Conservation (phyloP, 768 basidiomycete genomes). For the Phylloporus arenicola region DNA sequence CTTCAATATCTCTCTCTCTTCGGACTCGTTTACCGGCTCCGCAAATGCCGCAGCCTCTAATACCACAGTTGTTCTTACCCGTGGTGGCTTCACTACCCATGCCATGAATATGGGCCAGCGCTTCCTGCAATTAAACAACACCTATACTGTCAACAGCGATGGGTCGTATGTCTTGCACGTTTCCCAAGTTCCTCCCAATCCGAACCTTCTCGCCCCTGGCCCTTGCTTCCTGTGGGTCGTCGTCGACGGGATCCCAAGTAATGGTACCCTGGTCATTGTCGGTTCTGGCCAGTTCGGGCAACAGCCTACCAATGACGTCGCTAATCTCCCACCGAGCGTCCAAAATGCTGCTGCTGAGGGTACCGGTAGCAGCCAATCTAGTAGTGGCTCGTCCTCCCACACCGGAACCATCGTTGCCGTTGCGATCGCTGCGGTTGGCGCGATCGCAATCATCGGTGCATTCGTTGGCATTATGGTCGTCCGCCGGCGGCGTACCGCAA, state of each 20-base stretch:
- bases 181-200: conserved; percentile 75
- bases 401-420: conserved; percentile 25
- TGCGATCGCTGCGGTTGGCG: conserved; percentile 29
- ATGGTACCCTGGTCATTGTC: conserved; percentile 69
- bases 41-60: conserved; percentile 70
- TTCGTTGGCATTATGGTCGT: conserved; percentile 42
- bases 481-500: conserved; percentile 45
- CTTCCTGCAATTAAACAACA: conserved; percentile 77
- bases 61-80: conserved; percentile 72
- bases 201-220: conserved; percentile 86
- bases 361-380: conserved; percentile 10
- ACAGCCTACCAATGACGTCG: conserved; percentile 45
- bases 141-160: conserved; percentile 75
- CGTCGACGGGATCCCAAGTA: conserved; percentile 80
- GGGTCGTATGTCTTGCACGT: conserved; percentile 78
- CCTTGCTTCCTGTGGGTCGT: conserved; percentile 82
- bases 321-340: conserved; percentile 33
- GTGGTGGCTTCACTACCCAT: conserved; percentile 82
- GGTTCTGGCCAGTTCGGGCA: conserved; percentile 73
- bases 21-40: conserved; percentile 57
- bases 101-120: conserved; percentile 90
- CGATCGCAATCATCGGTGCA: conserved; percentile 28
- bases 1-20: conserved; percentile 72
- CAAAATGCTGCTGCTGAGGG: conserved; percentile 40
- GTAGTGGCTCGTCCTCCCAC: conserved; percentile 20